Percentiles rank a stretch among this genome's conserved stretches.
Evolutionary conservation across 345 rosid genomes (phyloP).

Genomic region (Boechera stricta): DNA sequence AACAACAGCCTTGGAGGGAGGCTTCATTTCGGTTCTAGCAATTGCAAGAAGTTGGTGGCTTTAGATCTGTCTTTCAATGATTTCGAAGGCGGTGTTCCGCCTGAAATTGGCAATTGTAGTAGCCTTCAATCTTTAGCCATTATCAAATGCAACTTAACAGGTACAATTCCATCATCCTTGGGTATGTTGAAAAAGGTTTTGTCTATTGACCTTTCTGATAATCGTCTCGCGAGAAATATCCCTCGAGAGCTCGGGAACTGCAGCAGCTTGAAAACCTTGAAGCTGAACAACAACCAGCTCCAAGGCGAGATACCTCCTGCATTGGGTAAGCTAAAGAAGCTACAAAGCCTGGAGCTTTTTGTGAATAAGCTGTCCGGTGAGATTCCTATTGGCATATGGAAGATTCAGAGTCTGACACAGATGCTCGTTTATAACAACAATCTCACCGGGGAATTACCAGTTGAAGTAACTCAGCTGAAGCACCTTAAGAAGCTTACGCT

Average conservation of each 20-base stretch:
- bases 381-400: constrained; percentile 73
- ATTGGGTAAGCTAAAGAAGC: constrained; percentile 53
- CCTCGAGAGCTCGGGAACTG: constrained; percentile 76
- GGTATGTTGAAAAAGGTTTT: constrained; percentile 54
- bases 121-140: constrained; percentile 50
- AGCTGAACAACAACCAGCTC: constrained; percentile 57
- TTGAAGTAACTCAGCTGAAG: constrained; percentile 64
- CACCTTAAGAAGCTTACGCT: constrained; percentile 57
- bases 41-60: constrained; percentile 52
- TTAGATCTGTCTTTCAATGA: constrained; percentile 63
- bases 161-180: constrained; percentile 69
- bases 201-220: constrained; percentile 56
- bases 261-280: constrained; percentile 55
- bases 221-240: constrained; percentile 66
- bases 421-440: constrained; percentile 59
- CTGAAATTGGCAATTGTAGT: constrained; percentile 66
- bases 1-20: constrained; percentile 64
- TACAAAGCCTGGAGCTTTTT: constrained; percentile 65
- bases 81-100: constrained; percentile 62
- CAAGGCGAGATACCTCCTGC: constrained; percentile 70
- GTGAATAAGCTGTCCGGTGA: constrained; percentile 63
- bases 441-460: constrained; percentile 72
- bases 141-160: constrained; percentile 55
- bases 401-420: constrained; percentile 58
- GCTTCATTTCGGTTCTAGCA: constrained; percentile 54